Base-by-base conservation (phyloP, 163 green algal genomes). In the Scenedesmus sp. region DNA sequence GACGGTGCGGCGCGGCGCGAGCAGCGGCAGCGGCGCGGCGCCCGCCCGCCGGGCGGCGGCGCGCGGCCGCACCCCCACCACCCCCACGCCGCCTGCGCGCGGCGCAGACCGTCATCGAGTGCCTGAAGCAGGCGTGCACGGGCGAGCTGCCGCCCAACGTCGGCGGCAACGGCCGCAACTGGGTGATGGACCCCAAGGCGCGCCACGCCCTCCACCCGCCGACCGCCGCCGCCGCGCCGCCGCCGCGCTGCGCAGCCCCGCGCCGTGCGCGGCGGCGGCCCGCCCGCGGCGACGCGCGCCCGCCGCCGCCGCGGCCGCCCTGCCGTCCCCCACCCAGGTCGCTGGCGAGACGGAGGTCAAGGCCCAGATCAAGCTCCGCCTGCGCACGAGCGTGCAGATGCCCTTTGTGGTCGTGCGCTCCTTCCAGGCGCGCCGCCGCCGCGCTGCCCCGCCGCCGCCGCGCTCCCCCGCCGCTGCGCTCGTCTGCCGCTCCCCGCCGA, bases 71-170 rank as follows among this genome's bases (percentile, higher is more conserved):
- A 18, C 17, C 17, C 48, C 17, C 18, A 24, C 48, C 48, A 15
- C 18, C 48, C 18, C 18, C 18, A 57, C 18, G 17, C 48, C 18
- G 15, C 48, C 17, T 57, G n/a, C n/a, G n/a, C n/a, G n/a, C n/a
- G n/a, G n/a, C n/a, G 60, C 92, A 98, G 95, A 99, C 96, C 1
- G 90, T 99, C 26, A 99, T 99, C 54, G 96, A 99, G 84, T 98
- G 94, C 84, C 86, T 99, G 26, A 97, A 97, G 70, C 92, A 96
- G 82, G 95, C 94, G 1, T 96, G 89, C 80, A 98, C 96, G 3
- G 96, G 96, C 3, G 92, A 97, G 75, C 86, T 99, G 77, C 96
- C 96, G 20, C 96, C 96, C 33, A 98, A 98, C 87, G 93, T 90
- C 18, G 66, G 66, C 18, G 66, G 66, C 31, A 66, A 78, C 34